Conservation (phyloP, 1,284 basidiomycete genomes). For the Binderoboletus segoi region DNA sequence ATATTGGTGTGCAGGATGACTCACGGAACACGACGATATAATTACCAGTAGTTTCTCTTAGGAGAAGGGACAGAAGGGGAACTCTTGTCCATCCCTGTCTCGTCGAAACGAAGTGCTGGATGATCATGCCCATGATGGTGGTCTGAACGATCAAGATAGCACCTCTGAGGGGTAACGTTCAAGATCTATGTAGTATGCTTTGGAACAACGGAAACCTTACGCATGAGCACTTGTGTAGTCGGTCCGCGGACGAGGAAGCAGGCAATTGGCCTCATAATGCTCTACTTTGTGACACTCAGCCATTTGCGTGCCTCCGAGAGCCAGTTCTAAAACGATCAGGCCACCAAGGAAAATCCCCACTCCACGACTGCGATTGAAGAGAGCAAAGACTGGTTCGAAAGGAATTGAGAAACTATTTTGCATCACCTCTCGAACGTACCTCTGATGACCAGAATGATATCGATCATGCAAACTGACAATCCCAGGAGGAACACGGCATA, state of each 20-base stretch:
- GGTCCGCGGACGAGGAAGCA: slow-evolving; percentile 3
- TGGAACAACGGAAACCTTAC: not conserved
- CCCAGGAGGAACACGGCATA: slow-evolving; percentile 6
- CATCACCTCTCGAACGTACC: slow-evolving; percentile 12
- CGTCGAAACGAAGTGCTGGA: slow-evolving; percentile 2
- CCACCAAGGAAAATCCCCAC: slow-evolving; percentile 2
- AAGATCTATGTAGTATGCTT: not conserved
- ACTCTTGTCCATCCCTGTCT: slow-evolving; percentile 16
- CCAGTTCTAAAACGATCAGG: slow-evolving; percentile 15
- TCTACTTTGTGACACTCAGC: not conserved
- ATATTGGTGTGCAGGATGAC: not conserved
- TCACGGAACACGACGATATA: slow-evolving; percentile 18
- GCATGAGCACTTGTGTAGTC: not conserved
- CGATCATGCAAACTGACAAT: slow-evolving; percentile 6
- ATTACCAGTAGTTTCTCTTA: slow-evolving; percentile 19
- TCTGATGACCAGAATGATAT: slow-evolving; percentile 17
- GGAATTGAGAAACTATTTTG: not conserved
- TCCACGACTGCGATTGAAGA: slow-evolving; percentile 27
- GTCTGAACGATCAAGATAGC: slow-evolving; percentile 10
- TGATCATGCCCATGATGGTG: slow-evolving; percentile 5
- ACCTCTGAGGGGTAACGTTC: slow-evolving; percentile 9
- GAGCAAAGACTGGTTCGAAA: slow-evolving; percentile 20
- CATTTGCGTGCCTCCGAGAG: not conserved
- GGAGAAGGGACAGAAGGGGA: slow-evolving; percentile 19
- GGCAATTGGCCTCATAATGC: slow-evolving; percentile 11